Conservation (phyloP, 371 early-diverging fungal species). For the Encephalitozoon cuniculi region DNA sequence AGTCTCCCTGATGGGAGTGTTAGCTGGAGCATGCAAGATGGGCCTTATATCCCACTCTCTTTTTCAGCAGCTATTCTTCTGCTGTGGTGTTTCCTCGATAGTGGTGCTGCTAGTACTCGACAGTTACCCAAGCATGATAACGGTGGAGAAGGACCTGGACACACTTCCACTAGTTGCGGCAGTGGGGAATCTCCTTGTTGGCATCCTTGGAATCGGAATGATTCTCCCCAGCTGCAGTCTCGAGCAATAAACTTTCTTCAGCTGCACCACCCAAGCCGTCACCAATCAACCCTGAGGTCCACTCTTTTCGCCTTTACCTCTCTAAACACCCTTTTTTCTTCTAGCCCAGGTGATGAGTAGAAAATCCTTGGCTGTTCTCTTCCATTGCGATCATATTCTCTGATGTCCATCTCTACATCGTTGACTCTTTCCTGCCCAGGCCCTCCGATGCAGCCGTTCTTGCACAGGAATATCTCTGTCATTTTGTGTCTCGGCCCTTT, state of each 20-base stretch:
- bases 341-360: background rate
- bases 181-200: background rate
- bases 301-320: background rate
- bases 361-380: background rate
- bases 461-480: constrained; percentile 43
- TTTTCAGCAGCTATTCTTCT: background rate
- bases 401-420: background rate
- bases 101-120: background rate
- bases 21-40: background rate
- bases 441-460: constrained; percentile 46
- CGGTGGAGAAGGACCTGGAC: background rate
- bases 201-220: background rate
- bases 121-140: background rate
- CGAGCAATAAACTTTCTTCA: background rate
- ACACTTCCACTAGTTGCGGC: background rate
- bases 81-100: background rate
- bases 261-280: background rate
- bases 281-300: constrained; percentile 34
- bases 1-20: background rate
- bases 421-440: constrained; percentile 38
- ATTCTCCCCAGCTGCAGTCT: background rate
- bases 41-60: background rate
- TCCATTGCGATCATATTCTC: background rate
- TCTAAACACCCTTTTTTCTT: constrained; percentile 14
- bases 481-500: constrained; percentile 21